A percentile compares a stretch with the other conserved stretches of the same genome.
Conservation (phyloP, 495 filamentous ascomycete genomes). For the Penicilliopsis zonata region DNA sequence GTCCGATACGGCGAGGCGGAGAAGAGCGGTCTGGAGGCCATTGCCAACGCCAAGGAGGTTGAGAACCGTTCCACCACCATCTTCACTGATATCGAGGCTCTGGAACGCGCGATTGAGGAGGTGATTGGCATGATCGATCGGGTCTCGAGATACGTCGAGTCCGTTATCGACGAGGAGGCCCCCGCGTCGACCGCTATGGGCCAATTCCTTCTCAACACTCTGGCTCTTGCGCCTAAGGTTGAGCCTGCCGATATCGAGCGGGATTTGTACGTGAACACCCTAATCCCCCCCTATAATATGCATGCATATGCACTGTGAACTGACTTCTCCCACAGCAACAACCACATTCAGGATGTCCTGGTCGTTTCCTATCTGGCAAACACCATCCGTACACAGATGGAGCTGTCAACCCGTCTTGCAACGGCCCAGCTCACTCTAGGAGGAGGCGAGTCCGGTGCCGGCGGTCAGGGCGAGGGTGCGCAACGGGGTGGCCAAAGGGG, state of each 20-base stretch:
- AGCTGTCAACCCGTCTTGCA: slow-evolving; percentile 85
- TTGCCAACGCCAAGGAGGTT: slow-evolving; percentile 65
- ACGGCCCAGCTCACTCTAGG: slow-evolving; percentile 66
- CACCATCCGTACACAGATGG: slow-evolving; percentile 98
- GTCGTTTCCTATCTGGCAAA: slow-evolving; percentile 95
- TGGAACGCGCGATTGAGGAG: slow-evolving; percentile 74
- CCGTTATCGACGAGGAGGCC: slow-evolving; percentile 61
- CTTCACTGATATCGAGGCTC: slow-evolving; percentile 73
- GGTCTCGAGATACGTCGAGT: slow-evolving; percentile 77
- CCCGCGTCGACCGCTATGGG: slow-evolving; percentile 73
- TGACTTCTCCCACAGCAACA: slow-evolving; percentile 58
- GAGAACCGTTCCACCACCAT: slow-evolving; percentile 62
- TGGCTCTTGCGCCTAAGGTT: slow-evolving; percentile 89
- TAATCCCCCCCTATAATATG: not conserved
- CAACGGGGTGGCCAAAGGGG: slow-evolving; percentile 27
- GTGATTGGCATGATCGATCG: slow-evolving; percentile 80
- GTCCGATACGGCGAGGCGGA: slow-evolving; percentile 85
- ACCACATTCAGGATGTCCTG: slow-evolving; percentile 96
- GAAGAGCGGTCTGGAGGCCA: slow-evolving; percentile 80
- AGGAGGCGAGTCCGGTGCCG: slow-evolving; percentile 30
- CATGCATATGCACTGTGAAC: slow-evolving; percentile 31
- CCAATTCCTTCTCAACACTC: slow-evolving; percentile 84
- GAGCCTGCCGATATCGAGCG: slow-evolving; percentile 77
- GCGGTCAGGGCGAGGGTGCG: slow-evolving; percentile 17
- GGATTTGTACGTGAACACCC: slow-evolving; percentile 58